These are phyloP conservation scores for Tolypocladium endophyticum DNA, from an alignment of 2,329 filamentous ascomycete species.

Conservation along the genomic window DNA sequence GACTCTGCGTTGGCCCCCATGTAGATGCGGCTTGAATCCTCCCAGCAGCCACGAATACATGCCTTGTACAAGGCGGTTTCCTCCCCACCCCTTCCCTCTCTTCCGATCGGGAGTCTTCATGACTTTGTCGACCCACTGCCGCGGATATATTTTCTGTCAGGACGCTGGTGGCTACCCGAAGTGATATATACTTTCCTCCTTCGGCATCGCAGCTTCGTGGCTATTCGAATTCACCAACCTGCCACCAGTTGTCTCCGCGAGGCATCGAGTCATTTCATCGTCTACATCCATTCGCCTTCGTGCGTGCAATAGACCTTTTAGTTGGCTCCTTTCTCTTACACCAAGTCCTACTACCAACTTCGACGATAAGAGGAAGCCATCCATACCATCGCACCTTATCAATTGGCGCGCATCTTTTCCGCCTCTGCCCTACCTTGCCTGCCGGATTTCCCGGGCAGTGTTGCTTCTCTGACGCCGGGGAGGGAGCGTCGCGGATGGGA, in stretches of 20 bases:
- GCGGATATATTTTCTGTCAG: not conserved
- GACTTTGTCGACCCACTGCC: not conserved
- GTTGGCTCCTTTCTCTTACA: not conserved
- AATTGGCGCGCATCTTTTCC: not conserved
- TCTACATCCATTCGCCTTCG: not conserved
- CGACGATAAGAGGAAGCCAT: not conserved
- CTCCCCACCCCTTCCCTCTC: not conserved
- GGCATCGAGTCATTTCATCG: not conserved
- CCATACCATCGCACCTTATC: not conserved
- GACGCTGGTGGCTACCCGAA: not conserved
- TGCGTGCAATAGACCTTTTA: not conserved
- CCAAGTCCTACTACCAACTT: not conserved
- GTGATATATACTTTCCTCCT: not conserved
- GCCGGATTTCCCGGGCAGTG: not conserved
- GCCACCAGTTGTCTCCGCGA: not conserved
- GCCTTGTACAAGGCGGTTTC: not conserved
- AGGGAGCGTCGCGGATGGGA: not conserved
- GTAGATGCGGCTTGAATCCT: conserved; percentile 1
- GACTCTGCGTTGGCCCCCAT: conserved; percentile 1
- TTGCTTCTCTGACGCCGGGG: not conserved
- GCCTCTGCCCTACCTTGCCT: not conserved
- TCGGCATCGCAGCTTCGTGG: not conserved
- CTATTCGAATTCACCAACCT: not conserved
- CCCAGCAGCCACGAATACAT: not conserved
- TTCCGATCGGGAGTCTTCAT: not conserved